Evolutionary conservation across 345 rosid genomes (phyloP).

Genomic region (Salix viminalis): DNA sequence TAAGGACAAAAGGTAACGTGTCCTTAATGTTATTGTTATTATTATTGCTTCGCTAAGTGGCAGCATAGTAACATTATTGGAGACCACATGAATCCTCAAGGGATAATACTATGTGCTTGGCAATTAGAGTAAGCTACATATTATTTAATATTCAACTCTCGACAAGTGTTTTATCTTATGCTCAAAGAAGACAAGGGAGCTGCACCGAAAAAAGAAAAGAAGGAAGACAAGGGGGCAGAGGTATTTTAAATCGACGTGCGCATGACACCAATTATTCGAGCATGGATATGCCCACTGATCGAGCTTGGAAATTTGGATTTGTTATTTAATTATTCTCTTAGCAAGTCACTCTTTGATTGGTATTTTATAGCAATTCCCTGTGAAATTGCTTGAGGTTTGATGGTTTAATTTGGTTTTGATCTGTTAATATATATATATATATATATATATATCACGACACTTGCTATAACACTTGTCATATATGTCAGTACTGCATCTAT

Average conservation of each 20-base stretch:
- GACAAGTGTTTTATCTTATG: neutral
- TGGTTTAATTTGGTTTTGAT: too few relatives aligned
- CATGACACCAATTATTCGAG: neutral
- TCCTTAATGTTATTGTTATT: neutral
- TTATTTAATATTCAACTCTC: neutral
- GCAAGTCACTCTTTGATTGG: neutral
- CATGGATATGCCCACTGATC: neutral
- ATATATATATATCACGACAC: too few relatives aligned
- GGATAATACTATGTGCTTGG: neutral
- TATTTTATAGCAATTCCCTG: neutral
- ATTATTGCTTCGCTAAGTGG: neutral
- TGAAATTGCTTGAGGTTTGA: neutral
- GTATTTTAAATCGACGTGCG: neutral
- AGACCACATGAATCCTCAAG: slow-evolving; percentile 21
- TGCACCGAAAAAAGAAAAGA: too few relatives aligned
- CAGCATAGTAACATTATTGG: slow-evolving; percentile 21
- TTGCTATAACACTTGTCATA: too few relatives aligned
- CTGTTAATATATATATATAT: too few relatives aligned
- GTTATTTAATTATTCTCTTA: neutral
- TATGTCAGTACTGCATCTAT: too few relatives aligned
- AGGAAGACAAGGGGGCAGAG: neutral
- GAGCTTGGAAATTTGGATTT: neutral
- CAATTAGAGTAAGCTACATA: neutral
- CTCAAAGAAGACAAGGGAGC: neutral
- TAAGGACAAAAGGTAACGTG: neutral